Evolutionary conservation across 176 grass and related monocot genomes (phyloP).

Genomic region (Zizania latifolia): DNA sequence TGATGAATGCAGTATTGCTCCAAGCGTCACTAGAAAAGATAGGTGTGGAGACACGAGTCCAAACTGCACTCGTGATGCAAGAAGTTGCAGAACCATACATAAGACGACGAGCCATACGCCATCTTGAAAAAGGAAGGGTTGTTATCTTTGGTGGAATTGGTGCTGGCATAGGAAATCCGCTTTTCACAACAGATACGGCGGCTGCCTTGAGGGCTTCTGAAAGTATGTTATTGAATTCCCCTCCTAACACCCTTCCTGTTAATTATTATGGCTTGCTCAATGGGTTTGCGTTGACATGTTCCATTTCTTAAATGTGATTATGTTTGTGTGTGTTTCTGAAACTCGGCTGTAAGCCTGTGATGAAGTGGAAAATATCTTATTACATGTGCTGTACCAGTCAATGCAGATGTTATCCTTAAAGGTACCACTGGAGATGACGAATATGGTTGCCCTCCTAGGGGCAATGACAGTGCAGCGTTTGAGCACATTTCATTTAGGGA

Average conservation of each 20-base stretch:
- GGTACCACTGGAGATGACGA: constrained; percentile 56
- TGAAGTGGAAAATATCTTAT: constrained; percentile 37
- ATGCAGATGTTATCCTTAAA: constrained; percentile 89
- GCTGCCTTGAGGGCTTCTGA: constrained; percentile 88
- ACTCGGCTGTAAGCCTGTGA: too few species aligned
- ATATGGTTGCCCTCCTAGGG: constrained; percentile 58
- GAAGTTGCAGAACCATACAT: constrained; percentile 90
- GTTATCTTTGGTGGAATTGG: constrained; percentile 84
- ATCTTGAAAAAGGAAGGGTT: constrained; percentile 90
- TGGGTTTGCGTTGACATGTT: constrained; percentile 7
- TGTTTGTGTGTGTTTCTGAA: too few species aligned
- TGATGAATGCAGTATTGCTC: constrained; percentile 90
- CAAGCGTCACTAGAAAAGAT: constrained; percentile 94
- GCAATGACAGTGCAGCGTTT: constrained; percentile 41
- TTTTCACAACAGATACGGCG: constrained; percentile 81
- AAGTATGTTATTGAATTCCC: constrained; percentile 41
- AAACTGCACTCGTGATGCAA: constrained; percentile 77
- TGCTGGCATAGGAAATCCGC: constrained; percentile 59
- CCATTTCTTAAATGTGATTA: background rate
- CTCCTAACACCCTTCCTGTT: background rate
- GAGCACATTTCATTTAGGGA: constrained; percentile 93
- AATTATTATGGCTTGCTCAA: background rate
- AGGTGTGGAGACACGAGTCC: constrained; percentile 72
- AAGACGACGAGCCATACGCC: constrained; percentile 75
- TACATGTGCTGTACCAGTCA: constrained; percentile 58